Conservation (phyloP, 371 early-diverging fungal genomes). For the Amoeboaphelidium occidentale region DNA sequence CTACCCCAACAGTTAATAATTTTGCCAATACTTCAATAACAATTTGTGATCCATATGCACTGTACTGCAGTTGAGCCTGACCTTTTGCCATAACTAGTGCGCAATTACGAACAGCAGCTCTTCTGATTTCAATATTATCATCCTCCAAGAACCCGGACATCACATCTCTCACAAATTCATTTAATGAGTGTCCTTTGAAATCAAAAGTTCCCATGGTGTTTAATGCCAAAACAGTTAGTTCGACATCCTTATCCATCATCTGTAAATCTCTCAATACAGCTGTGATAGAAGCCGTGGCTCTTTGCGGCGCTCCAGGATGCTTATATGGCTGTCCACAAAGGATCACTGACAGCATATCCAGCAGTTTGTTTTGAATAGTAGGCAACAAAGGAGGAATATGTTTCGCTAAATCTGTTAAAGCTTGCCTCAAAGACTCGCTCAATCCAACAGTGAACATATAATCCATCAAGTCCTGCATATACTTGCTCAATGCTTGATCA, state of each 20-base stretch:
- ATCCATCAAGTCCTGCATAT: slow-evolving; percentile 66
- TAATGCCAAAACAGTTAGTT: slow-evolving; percentile 58
- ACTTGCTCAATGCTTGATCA: slow-evolving; percentile 58
- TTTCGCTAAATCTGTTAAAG: slow-evolving; percentile 48
- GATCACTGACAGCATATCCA: slow-evolving; percentile 66
- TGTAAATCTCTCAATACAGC: slow-evolving; percentile 5
- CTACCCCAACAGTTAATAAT: slow-evolving; percentile 64
- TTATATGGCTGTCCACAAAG: slow-evolving; percentile 63
- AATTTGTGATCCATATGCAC: slow-evolving; percentile 57
- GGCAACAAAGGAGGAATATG: slow-evolving; percentile 56
- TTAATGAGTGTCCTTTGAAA: slow-evolving; percentile 55
- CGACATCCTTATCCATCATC: slow-evolving; percentile 29
- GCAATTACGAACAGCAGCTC: slow-evolving; percentile 66
- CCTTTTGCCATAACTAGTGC: slow-evolving; percentile 47
- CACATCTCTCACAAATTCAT: slow-evolving; percentile 71
- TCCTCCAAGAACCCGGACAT: slow-evolving; percentile 64
- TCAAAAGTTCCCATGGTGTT: slow-evolving; percentile 65
- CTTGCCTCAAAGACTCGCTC: slow-evolving; percentile 48
- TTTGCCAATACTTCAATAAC: slow-evolving; percentile 68
- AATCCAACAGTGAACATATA: slow-evolving; percentile 73
- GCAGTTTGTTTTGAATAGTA: slow-evolving; percentile 68
- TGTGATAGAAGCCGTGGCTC: slow-evolving; percentile 1
- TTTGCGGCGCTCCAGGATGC: slow-evolving; percentile 42
- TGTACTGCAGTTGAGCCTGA: slow-evolving; percentile 46
- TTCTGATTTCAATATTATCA: slow-evolving; percentile 52